Percentiles rank a stretch among this genome's conserved stretches.
These are phyloP conservation scores for Desmodesmus armatus DNA, from an alignment of 139 green algal species.

Conservation along the genomic window DNA sequence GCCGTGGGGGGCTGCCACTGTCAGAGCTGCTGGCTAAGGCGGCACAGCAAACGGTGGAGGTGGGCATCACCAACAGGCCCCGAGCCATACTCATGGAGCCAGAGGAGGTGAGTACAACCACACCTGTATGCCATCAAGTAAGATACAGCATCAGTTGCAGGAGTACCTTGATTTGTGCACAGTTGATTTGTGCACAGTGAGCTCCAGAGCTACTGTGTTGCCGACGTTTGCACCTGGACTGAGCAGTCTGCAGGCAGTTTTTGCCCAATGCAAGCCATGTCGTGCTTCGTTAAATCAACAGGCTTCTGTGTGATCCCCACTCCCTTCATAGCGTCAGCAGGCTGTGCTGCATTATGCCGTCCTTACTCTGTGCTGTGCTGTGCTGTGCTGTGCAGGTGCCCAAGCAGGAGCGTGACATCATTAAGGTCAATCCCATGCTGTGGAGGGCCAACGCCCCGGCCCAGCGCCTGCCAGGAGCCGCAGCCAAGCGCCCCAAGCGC, in stretches of 20 bases:
- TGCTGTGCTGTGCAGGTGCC: slow-evolving; percentile 1
- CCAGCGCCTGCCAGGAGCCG: neutral
- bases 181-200: neutral
- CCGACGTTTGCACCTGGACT: neutral
- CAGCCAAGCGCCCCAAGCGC: neutral
- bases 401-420: slow-evolving; percentile 49
- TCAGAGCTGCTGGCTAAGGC: slow-evolving; percentile 56
- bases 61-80: slow-evolving; percentile 1
- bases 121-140: no score
- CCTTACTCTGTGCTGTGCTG: slow-evolving; percentile 59
- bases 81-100: slow-evolving; percentile 61
- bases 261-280: no score
- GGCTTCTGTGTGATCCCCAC: no score
- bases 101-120: slow-evolving; percentile 67
- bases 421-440: slow-evolving; percentile 44
- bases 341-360: slow-evolving; percentile 46
- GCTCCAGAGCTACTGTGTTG: neutral
- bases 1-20: slow-evolving; percentile 37
- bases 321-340: no score
- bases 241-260: no score
- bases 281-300: no score
- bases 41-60: slow-evolving; percentile 47
- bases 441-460: slow-evolving; percentile 14
- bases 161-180: no score
- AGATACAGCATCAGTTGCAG: no score